Conservation (phyloP, 202 grass and related monocot species). For the Tripidium arundinaceum region DNA sequence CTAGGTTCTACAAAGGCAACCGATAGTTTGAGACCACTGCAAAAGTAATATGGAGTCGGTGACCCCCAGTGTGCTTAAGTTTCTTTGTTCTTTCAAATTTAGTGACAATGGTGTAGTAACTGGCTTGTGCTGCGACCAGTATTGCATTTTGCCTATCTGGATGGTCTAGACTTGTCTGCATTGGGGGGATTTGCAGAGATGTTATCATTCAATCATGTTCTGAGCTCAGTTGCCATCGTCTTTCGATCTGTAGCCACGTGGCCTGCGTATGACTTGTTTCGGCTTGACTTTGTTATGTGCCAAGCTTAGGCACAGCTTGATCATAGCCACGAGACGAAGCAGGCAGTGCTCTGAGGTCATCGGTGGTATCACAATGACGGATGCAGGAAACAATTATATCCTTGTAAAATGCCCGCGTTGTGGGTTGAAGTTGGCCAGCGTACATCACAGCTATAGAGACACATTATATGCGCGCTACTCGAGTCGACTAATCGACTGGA, state of each 20-base stretch:
- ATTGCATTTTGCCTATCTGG: background rate
- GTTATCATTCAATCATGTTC: background rate
- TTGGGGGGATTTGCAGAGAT: background rate
- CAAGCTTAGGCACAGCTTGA: background rate
- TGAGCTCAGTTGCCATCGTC: background rate
- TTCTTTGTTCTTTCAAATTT: background rate
- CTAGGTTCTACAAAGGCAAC: background rate
- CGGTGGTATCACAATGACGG: background rate
- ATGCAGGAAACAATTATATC: background rate
- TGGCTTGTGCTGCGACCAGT: background rate
- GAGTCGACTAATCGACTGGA: too few relatives aligned
- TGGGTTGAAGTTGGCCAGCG: background rate
- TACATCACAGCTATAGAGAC: background rate
- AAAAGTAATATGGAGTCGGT: constrained; percentile 1
- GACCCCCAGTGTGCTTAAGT: background rate
- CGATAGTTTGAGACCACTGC: background rate
- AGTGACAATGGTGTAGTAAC: background rate
- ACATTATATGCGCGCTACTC: too few relatives aligned
- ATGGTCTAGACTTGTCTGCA: background rate
- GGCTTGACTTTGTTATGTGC: background rate
- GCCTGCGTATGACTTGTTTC: background rate
- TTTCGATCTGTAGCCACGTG: too few relatives aligned
- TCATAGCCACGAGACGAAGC: background rate
- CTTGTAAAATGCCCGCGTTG: background rate
- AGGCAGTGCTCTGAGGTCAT: background rate